Base-by-base conservation (phyloP, 2,329 filamentous ascomycete genomes). In the Colletotrichum falcatum region DNA sequence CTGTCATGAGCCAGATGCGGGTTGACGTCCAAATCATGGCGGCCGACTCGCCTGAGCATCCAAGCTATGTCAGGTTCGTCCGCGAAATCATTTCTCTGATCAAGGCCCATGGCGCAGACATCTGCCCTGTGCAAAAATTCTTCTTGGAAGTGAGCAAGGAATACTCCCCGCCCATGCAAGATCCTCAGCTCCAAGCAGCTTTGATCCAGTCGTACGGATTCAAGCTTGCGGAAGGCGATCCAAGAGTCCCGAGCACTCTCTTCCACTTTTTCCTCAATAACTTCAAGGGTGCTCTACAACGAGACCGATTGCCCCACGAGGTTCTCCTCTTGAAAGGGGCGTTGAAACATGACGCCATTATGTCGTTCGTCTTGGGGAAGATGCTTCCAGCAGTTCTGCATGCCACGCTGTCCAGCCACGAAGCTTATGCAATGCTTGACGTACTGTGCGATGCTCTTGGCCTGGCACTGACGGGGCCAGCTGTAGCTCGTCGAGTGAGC, bases 231-330 rank as follows among this genome's bases (percentile, higher is more conserved):
- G 88, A 90, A 70, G 85, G 83, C 1, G 87, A 89, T 64, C 74
- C 77, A 2, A 82, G 81, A 37, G 84, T 84, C 5, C 78, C 78
- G 7, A 81, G 84, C 23, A 83, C 85, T 63, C 81, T 90, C 4
- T 90, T 90, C 74, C 86, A 86, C 76, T 87, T 88, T 67, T 80
- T 90, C 2, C 86, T 85, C 75, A 87, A 87, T 73, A 88, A 86
- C 76, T 88, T 88, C 76, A 89, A 88, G 75, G 79, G 85, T 62
- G 85, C 87, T 0, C 76, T 90, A 3, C 82, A 83, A 53, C 85
- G 85, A 66, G 80, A 84, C 66, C 83, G 81, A 61, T 79, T 89
- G n/a, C 75, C 75, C 7, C 81, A 84, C 7, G 85, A 89, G 74
- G 77, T 81, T 35, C 73, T 67, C 6, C 83, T 89, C 61, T 74